These are phyloP conservation scores for Trichosanthes truncata DNA, from an alignment of 306 rosid species.

Conservation along the genomic window DNA sequence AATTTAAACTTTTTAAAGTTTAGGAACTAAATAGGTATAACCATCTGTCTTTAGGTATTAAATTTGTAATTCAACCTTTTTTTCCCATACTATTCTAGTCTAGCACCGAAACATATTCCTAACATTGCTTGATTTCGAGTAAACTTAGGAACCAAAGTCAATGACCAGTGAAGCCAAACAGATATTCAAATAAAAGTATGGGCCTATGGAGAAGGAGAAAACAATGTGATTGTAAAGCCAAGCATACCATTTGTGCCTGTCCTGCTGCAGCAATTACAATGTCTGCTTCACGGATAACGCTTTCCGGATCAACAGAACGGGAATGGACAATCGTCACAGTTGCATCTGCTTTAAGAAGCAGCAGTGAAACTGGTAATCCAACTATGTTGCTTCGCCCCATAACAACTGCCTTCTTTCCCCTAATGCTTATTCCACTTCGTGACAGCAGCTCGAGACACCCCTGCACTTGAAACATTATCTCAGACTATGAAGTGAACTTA, in stretches of 20 bases:
- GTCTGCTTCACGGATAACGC: constrained; percentile 64
- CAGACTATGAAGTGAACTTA: background rate
- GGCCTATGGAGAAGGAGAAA: background rate
- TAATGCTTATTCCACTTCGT: constrained; percentile 59
- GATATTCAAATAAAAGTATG: background rate
- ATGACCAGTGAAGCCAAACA: background rate
- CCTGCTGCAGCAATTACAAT: constrained; percentile 93
- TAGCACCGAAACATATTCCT: background rate
- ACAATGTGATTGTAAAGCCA: background rate
- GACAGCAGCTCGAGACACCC: constrained; percentile 80
- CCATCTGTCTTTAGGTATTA: background rate
- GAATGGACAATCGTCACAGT: constrained; percentile 78
- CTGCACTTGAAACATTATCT: constrained; percentile 24
- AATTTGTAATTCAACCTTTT: background rate
- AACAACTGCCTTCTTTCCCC: constrained; percentile 81
- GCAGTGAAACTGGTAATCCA: constrained; percentile 77
- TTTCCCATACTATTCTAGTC: background rate
- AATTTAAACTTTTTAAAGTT: too few relatives aligned
- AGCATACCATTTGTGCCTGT: constrained; percentile 65
- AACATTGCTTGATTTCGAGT: background rate
- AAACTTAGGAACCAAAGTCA: background rate
- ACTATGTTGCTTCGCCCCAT: constrained; percentile 96
- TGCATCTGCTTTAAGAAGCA: constrained; percentile 83
- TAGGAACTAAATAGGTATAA: too few relatives aligned
- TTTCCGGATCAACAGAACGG: constrained; percentile 51